A percentile compares a stretch with the other conserved stretches of the same genome.
Evolutionary conservation across 805 yeast species (phyloP).

Genomic region (Spathaspora arborariae): DNA sequence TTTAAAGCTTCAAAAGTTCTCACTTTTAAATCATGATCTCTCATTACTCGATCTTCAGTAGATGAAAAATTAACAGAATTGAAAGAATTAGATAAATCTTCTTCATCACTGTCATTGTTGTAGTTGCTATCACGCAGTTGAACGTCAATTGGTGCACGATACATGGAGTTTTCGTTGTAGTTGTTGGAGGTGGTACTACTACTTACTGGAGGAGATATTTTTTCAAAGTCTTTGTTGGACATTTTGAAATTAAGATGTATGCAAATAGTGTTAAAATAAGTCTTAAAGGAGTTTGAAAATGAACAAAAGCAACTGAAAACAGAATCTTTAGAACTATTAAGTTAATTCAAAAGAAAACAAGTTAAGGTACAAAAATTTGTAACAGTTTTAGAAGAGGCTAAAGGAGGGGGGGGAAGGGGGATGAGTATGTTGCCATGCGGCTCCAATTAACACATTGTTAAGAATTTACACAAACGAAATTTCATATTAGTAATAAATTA

Average conservation of each 20-base stretch:
- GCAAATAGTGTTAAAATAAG: not conserved
- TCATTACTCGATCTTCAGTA: constrained; percentile 59
- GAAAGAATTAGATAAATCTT: constrained; percentile 23
- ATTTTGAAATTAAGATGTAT: not conserved
- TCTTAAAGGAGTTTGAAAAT: not conserved
- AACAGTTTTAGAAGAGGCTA: not conserved
- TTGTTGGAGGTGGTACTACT: not conserved
- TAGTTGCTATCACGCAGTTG: not conserved
- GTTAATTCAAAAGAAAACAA: not conserved
- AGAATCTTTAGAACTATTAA: not conserved
- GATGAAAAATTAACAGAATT: constrained; percentile 58
- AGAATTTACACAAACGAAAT: not conserved
- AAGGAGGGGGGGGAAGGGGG: not conserved
- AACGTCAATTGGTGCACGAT: not conserved
- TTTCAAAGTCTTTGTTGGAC: not conserved
- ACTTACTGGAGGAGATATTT: not conserved
- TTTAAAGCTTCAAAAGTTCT: constrained; percentile 52
- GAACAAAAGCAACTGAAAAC: not conserved
- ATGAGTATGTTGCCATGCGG: too few relatives aligned
- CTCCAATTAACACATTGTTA: not conserved
- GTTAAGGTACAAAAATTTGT: not conserved
- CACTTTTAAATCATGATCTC: constrained; percentile 65
- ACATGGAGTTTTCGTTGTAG: not conserved
- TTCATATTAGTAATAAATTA: not conserved
- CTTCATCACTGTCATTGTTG: constrained; percentile 22